Percentiles rank a stretch among this genome's conserved stretches.
Evolutionary conservation across 345 rosid genomes (phyloP).

Genomic region (Barbarea vulgaris): DNA sequence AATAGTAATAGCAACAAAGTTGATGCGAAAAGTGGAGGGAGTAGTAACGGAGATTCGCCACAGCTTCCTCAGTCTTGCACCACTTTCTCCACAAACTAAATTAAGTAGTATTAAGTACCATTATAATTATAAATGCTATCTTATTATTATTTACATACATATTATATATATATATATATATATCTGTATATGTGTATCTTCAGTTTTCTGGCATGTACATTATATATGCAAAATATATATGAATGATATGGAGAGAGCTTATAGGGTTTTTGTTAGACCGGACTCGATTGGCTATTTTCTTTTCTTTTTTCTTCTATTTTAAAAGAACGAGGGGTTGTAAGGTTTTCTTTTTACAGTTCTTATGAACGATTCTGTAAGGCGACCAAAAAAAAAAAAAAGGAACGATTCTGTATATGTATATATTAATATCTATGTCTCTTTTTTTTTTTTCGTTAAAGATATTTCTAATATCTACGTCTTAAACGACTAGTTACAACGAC

Average conservation of each 20-base stretch:
- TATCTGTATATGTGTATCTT: background rate
- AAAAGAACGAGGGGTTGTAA: background rate
- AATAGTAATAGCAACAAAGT: conserved; percentile 26
- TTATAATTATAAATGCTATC: background rate
- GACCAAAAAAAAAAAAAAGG: too few species aligned
- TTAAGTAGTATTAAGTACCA: background rate
- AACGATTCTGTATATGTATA: too few species aligned
- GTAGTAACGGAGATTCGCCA: conserved; percentile 61
- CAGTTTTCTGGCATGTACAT: conserved; percentile 24
- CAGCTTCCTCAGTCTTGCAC: conserved; percentile 93
- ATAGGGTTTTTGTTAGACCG: background rate
- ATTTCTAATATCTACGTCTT: background rate
- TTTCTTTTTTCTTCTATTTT: background rate
- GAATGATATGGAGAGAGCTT: conserved; percentile 12
- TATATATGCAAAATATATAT: conserved; percentile 4
- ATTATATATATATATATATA: background rate
- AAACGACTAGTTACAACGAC: background rate
- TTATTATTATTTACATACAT: conserved; percentile 6
- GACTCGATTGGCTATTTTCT: conserved; percentile 3
- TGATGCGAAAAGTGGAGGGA: conserved; percentile 37
- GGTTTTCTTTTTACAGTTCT: background rate
- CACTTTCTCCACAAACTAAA: conserved; percentile 74
- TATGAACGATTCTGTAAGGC: background rate
- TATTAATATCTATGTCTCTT: background rate
- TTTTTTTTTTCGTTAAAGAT: too few species aligned